phyloP scores from a whole-genome alignment of 2,329 filamentous ascomycete genomes.

The Hymenoscyphus linearis region DNA sequence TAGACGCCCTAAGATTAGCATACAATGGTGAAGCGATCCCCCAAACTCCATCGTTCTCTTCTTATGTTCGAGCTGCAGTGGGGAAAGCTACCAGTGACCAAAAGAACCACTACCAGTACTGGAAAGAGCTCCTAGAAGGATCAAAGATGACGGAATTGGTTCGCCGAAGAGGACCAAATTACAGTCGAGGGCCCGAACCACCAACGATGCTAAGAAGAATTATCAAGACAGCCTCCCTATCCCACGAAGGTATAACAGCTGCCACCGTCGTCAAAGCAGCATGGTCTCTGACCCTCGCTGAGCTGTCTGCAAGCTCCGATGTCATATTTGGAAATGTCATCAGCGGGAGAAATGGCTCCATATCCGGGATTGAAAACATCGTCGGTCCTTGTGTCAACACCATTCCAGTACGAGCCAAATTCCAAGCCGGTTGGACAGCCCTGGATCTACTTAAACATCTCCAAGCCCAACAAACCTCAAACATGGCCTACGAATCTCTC shows the following conservation, averaged over 20 bases:
- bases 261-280: constrained; percentile 24
- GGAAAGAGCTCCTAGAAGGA: constrained; percentile 39
- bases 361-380: constrained; percentile 37
- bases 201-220: constrained; percentile 10
- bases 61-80: constrained; percentile 31
- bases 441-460: constrained; percentile 40
- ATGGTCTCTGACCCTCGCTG: constrained; percentile 36
- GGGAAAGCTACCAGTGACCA: constrained; percentile 30
- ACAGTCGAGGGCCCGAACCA: constrained; percentile 6
- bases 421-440: constrained; percentile 31
- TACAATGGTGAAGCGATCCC: constrained; percentile 8
- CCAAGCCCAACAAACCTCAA: constrained; percentile 34
- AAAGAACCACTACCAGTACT: constrained; percentile 37
- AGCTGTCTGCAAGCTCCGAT: constrained; percentile 35
- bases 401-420: constrained; percentile 35
- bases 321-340: constrained; percentile 40
- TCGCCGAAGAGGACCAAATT: constrained; percentile 7
- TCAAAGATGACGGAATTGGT: constrained; percentile 26
- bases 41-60: constrained; percentile 34
- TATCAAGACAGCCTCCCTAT: constrained; percentile 4
- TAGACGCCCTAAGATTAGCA: constrained; percentile 2
- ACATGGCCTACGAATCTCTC: constrained; percentile 18
- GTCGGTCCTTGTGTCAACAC: constrained; percentile 40
- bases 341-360: constrained; percentile 36
- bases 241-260: constrained; percentile 32